These are phyloP conservation scores for Harrya chromipes DNA, from an alignment of 768 basidiomycete species.

Conservation along the genomic window DNA sequence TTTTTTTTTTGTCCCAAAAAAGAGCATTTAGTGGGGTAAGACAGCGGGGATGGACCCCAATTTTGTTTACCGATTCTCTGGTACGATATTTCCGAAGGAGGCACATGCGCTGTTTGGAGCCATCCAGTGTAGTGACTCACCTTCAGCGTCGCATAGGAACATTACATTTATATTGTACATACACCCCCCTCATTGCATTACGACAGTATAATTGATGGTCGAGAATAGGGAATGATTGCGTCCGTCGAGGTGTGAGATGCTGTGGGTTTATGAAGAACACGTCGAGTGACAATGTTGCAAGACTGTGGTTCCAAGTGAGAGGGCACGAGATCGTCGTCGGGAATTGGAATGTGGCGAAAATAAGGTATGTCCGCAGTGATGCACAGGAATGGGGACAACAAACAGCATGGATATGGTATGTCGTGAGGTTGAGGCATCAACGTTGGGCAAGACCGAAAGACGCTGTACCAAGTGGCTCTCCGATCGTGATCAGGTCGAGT, in stretches of 20 bases:
- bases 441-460: constrained; percentile 24
- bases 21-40: constrained; percentile 31
- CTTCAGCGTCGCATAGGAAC: constrained; percentile 14
- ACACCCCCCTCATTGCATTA: constrained; percentile 24
- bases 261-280: constrained; percentile 25
- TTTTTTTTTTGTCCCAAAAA: constrained; percentile 3
- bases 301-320: constrained; percentile 5
- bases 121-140: constrained; percentile 7
- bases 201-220: constrained; percentile 2
- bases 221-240: constrained; percentile 10
- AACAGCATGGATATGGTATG: constrained; percentile 3
- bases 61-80: constrained; percentile 2
- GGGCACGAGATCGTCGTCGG: constrained; percentile 22
- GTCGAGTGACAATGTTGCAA: constrained; percentile 10
- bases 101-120: background rate
- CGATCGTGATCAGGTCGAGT: background rate
- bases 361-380: constrained; percentile 24
- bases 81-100: constrained; percentile 5
- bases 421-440: constrained; percentile 24
- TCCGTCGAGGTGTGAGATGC: background rate
- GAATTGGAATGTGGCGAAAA: constrained; percentile 22
- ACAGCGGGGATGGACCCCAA: background rate
- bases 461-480: constrained; percentile 11
- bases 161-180: constrained; percentile 27
- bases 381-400: constrained; percentile 11